Evolutionary conservation across 305 asterid genomes (phyloP).

Genomic region (Fraxinus latifolia): DNA sequence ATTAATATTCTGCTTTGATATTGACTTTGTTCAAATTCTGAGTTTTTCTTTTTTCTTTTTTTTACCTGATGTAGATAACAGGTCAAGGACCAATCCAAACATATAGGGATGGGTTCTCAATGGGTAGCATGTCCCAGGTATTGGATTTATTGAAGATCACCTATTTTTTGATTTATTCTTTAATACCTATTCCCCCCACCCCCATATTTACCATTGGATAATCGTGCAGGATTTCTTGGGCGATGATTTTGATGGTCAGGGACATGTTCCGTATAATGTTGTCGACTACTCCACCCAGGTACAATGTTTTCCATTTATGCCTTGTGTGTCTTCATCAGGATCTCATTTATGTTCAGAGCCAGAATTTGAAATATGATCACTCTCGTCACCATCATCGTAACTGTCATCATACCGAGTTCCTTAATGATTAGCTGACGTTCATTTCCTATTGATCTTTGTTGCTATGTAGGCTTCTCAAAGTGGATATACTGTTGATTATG

Average conservation of each 20-base stretch:
- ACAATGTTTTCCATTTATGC: constrained; percentile 1
- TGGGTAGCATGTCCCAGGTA: constrained; percentile 98
- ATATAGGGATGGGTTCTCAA: constrained; percentile 79
- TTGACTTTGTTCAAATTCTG: constrained; percentile 17
- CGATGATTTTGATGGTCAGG: constrained; percentile 98
- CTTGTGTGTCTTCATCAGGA: not conserved
- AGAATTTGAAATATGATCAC: constrained; percentile 2
- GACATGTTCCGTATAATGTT: constrained; percentile 89
- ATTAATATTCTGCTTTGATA: not conserved
- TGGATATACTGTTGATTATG: constrained; percentile 84
- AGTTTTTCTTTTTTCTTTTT: not conserved
- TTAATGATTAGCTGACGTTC: constrained; percentile 9
- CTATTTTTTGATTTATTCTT: not conserved
- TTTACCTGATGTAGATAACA: constrained; percentile 49
- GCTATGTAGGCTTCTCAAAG: constrained; percentile 78
- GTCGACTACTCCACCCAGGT: constrained; percentile 95
- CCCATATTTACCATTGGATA: constrained; percentile 21
- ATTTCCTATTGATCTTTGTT: constrained; percentile 19
- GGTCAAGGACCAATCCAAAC: constrained; percentile 81
- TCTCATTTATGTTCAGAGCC: constrained; percentile 1
- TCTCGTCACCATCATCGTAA: not conserved
- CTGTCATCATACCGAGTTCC: constrained; percentile 7
- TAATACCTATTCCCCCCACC: not conserved
- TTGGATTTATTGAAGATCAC: constrained; percentile 9
- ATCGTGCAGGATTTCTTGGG: constrained; percentile 79